Conservation (phyloP, 768 basidiomycete species). For the Phaeolepiota aurea region DNA sequence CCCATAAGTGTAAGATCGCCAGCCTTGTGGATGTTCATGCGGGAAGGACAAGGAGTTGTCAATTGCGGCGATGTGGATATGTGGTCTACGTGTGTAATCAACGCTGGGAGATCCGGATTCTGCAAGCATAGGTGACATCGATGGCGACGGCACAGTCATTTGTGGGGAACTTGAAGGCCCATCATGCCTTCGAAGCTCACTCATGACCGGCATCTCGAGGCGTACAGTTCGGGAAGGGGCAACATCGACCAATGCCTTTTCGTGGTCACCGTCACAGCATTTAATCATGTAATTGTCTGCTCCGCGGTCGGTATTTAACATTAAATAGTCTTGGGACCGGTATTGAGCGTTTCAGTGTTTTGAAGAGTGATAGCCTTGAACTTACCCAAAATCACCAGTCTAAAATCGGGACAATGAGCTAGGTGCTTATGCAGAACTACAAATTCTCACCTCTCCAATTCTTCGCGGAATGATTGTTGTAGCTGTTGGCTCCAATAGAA, state of each 20-base stretch:
- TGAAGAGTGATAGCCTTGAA: too few species aligned
- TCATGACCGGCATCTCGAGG: conserved; percentile 67
- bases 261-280: conserved; percentile 75
- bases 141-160: conserved; percentile 27
- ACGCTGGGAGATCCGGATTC: conserved; percentile 24
- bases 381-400: conserved; percentile 76
- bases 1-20: conserved; percentile 78
- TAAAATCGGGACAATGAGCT: conserved; percentile 19
- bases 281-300: conserved; percentile 93
- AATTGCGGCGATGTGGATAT: conserved; percentile 88
- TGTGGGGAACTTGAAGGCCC: conserved; percentile 25
- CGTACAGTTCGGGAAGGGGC: conserved; percentile 65
- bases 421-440: neutral
- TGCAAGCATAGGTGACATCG: conserved; percentile 24
- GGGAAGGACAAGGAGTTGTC: conserved; percentile 92
- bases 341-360: too few species aligned
- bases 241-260: conserved; percentile 70
- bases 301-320: conserved; percentile 86
- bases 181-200: conserved; percentile 49
- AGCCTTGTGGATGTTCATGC: conserved; percentile 78
- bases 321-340: conserved; percentile 72
- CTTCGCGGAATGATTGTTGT: conserved; percentile 79
- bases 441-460: conserved; percentile 70
- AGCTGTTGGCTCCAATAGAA: conserved; percentile 80
- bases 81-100: conserved; percentile 58